A percentile compares a stretch with the other conserved stretches of the same genome.
These are phyloP conservation scores for Pinus albicaulis DNA, from an alignment of 75 land plant species.

Conservation along the genomic window DNA sequence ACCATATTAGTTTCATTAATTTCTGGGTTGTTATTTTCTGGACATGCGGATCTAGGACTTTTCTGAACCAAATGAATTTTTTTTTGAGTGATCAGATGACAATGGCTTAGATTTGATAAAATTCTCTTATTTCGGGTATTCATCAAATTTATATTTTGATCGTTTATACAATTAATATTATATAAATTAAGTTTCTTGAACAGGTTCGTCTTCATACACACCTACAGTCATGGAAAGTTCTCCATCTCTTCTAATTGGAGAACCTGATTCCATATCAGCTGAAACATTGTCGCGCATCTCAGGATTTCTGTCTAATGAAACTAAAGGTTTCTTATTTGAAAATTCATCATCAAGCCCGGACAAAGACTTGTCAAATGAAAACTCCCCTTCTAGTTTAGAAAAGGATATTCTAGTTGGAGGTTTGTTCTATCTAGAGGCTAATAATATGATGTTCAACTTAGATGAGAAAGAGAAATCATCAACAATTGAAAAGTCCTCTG, in stretches of 20 bases:
- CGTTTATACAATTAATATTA: too few relatives aligned
- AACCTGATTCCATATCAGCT: background rate
- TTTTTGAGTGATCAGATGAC: background rate
- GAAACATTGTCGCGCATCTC: background rate
- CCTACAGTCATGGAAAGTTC: background rate
- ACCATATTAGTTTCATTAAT: too few relatives aligned
- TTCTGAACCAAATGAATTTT: too few relatives aligned
- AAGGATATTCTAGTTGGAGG: background rate
- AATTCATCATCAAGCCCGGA: background rate
- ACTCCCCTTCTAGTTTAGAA: background rate
- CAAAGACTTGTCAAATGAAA: background rate
- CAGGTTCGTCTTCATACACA: background rate
- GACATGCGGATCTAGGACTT: too few relatives aligned
- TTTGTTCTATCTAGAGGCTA: too few relatives aligned
- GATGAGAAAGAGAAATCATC: background rate
- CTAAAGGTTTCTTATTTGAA: too few relatives aligned
- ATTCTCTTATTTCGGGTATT: too few relatives aligned
- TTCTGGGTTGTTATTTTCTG: too few relatives aligned
- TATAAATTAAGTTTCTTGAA: background rate
- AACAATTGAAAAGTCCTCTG: background rate
- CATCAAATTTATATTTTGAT: too few relatives aligned
- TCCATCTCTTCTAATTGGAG: too few relatives aligned
- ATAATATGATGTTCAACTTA: background rate
- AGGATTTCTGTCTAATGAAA: background rate
- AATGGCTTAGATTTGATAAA: background rate